Conservation (phyloP, 768 basidiomycete species). For the Grammothele lineata region DNA sequence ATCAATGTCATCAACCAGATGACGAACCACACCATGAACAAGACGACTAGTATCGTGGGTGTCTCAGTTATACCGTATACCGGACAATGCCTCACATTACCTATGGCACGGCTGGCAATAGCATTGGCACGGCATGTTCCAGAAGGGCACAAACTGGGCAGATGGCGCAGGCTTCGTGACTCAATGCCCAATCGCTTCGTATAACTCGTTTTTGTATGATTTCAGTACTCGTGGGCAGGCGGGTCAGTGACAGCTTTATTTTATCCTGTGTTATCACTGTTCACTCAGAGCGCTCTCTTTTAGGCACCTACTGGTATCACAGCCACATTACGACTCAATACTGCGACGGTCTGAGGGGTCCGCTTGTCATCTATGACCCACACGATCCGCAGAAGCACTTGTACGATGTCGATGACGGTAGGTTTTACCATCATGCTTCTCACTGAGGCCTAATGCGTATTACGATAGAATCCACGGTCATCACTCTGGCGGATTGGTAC, state of each 20-base stretch:
- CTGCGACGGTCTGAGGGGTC: slow-evolving; percentile 40
- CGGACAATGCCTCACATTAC: background rate
- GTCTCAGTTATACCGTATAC: background rate
- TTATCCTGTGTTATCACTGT: background rate
- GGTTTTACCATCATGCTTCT: background rate
- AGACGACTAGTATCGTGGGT: slow-evolving; percentile 32
- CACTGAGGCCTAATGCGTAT: slow-evolving; percentile 14
- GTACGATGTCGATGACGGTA: slow-evolving; percentile 28
- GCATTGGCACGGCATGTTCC: slow-evolving; percentile 46
- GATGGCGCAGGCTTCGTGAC: slow-evolving; percentile 45
- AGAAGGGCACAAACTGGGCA: slow-evolving; percentile 36
- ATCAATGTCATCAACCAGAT: slow-evolving; percentile 34
- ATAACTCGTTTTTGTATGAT: slow-evolving; percentile 35
- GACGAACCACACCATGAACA: slow-evolving; percentile 29
- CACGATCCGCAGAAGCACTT: slow-evolving; percentile 21
- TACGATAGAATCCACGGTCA: slow-evolving; percentile 37
- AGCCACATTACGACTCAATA: slow-evolving; percentile 36
- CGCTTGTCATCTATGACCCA: slow-evolving; percentile 27
- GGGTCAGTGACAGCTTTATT: slow-evolving; percentile 2
- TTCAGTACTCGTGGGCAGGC: slow-evolving; percentile 25
- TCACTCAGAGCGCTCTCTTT: too few species aligned
- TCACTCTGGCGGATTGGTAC: slow-evolving; percentile 45
- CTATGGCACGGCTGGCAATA: slow-evolving; percentile 1
- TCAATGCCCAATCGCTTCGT: slow-evolving; percentile 30
- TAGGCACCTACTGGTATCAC: slow-evolving; percentile 36